Base-by-base conservation (phyloP, 2,329 filamentous ascomycete species). In the Gremmenia infestans region DNA sequence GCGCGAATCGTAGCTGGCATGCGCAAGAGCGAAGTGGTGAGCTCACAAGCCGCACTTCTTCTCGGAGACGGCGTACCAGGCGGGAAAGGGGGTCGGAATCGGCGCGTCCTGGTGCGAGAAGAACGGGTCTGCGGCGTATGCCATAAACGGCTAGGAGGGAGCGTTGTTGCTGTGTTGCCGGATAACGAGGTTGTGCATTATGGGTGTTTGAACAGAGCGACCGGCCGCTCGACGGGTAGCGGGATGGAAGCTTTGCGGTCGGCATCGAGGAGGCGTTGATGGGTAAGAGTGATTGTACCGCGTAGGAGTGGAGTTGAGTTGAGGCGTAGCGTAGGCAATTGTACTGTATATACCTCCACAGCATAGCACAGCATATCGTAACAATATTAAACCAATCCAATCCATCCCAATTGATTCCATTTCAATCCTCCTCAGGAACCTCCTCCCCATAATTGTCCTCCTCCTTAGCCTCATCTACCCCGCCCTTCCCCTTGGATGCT, bases 41-140 rank as follows among this genome's bases (percentile, higher is more conserved):
- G 84, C 39, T 84, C 87, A 6, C 89, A 96, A 63, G 83, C 87
- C 5, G 77, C 81, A 32, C 74, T 97, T 51, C 74, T 89, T 47
- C 78, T 97, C 1, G 93, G 92, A 2, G 85, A 89, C 56, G 80
- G 82, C 12, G 62, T 75, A n/a, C 71, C 73, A 1, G 74, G 75
- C 25, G 77, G 77, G 0, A 79, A 81, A 58, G 76, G 75, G 48
- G 81, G 81, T 1, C 73, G 83, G 65, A 86, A 82, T 65, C 73
- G 82, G 39, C 81, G 90, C 63, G 91, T 97, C 11, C 83, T 91
- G 19, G 85, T 99, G 51, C 84, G 82, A 9, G 93, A 99, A 66
- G 93, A 97, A 68, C 79, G 90, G 51, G 87, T 96, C 53, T 99
- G 94, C 70, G 86, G 88, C 12, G 89, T 96, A 15, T 99, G 94